Conservation (phyloP, 176 grass and related monocot species). For the Echinochloa phyllopogon region DNA sequence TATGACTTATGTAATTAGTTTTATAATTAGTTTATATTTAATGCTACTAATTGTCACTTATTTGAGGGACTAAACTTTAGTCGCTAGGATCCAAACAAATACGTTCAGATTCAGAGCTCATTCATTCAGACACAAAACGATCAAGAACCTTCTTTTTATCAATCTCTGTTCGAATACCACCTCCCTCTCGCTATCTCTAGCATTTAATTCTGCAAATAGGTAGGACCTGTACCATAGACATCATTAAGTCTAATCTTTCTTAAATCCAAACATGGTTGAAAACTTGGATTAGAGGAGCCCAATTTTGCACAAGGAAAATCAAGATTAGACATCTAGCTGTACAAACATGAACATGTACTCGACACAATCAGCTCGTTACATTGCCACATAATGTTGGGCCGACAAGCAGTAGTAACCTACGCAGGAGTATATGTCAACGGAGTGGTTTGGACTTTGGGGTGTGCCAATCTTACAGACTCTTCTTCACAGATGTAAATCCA, state of each 20-base stretch:
- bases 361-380: constrained; percentile 30
- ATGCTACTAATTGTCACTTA: too few relatives aligned
- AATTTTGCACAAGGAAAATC: constrained; percentile 7
- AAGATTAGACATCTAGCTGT: constrained; percentile 39
- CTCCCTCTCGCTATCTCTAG: neutral
- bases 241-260: constrained; percentile 30
- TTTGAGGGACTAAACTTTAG: too few relatives aligned
- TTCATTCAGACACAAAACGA: constrained; percentile 29
- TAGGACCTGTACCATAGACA: constrained; percentile 35
- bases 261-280: constrained; percentile 23
- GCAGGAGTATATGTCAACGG: constrained; percentile 36
- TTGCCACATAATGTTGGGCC: constrained; percentile 40
- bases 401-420: constrained; percentile 25
- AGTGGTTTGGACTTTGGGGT: constrained; percentile 36
- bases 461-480: constrained; percentile 46
- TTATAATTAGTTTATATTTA: too few relatives aligned
- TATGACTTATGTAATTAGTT: too few relatives aligned
- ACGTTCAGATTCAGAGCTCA: neutral
- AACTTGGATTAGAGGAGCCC: neutral
- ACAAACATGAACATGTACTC: constrained; percentile 21
- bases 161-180: neutral
- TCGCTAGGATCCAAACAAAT: too few relatives aligned
- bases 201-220: constrained; percentile 39
- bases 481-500: constrained; percentile 39
- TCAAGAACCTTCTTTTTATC: constrained; percentile 48